Evolutionary conservation across 768 basidiomycete species (phyloP), one percentile per base, ranked within the genome.

Genomic region (Lyophyllum decastes): DNA sequence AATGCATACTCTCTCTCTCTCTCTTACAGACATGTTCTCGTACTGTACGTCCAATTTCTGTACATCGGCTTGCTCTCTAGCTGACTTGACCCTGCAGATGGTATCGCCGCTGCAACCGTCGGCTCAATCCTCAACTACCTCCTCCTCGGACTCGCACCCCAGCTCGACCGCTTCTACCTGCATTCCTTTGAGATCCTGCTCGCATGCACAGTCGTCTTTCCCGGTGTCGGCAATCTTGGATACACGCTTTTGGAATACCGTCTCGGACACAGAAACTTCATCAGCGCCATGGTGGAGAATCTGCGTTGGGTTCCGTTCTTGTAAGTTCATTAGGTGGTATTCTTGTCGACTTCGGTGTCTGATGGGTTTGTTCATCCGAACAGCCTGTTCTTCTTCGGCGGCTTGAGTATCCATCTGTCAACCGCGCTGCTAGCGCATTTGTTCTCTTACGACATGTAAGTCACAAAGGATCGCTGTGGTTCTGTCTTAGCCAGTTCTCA

Each of bases 101-200:
- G 90, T 58, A 89, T 92, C 58, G 85, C 90, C 4, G 86, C 84
- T 22, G 82, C 88, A 1, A 81, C 84, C 4, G 70, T 88, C 14
- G 86, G 90, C 30, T 82, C 81, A 1, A 68, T 89, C 41, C 66
- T 91, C 62, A 92, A 92, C 75, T 92, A 90, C 70, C 76, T 88
- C 53, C 70, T 92, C 26, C 88, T 92, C 50, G 90, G 90, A 0
- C 85, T 89, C 59, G 82, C 74, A 57, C 79, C 87, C 44, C 77
- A 84, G 35, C 77, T 90, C 25, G 90, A 92, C 63, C 77, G 79
- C 27, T 91, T 87, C 74, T 92, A 92, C 75, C 75, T 90, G 61
- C 88, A 90, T 74, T 84, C 82, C 62, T 92, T 91, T 67, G 90
- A 92, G 69, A 89, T 92, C 64, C 85, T 88, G 70, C 79, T 91